Percentiles rank a stretch among this genome's conserved stretches.
Conservation (phyloP, 352 stramenopile species). For the Hyaloperonospora brassicae region DNA sequence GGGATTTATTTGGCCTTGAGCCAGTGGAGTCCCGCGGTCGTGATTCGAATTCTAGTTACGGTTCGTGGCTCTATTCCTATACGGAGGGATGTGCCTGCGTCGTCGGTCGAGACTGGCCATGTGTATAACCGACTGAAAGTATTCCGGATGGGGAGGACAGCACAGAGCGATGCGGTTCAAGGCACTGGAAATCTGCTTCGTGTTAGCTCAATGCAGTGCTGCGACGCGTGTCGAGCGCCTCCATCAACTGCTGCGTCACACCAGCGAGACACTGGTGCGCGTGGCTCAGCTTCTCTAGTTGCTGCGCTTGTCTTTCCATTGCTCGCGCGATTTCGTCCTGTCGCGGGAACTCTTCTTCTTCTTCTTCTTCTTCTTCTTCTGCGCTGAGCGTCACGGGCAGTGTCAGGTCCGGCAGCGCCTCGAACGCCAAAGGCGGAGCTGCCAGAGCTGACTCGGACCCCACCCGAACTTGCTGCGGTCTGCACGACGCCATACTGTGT, state of each 20-base stretch:
- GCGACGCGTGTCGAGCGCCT: conserved; percentile 11
- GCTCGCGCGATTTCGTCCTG: conserved; percentile 22
- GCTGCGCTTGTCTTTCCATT: conserved; percentile 22
- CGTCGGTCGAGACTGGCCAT: too few relatives aligned
- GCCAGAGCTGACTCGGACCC: not conserved
- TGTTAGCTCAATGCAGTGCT: not conserved
- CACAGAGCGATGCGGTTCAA: too few relatives aligned
- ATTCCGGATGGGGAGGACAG: too few relatives aligned
- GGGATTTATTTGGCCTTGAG: too few relatives aligned
- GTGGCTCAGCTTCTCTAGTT: conserved; percentile 16
- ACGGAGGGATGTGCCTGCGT: too few relatives aligned
- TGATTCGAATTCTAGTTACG: not conserved
- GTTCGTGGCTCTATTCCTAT: not conserved
- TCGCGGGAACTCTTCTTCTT: conserved; percentile 12
- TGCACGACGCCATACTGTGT: not conserved
- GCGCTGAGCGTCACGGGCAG: not conserved
- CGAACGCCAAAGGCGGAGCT: not conserved
- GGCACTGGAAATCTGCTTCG: not conserved
- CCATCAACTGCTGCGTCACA: conserved; percentile 24
- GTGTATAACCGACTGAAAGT: too few relatives aligned
- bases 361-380: not conserved
- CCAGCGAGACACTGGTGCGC: conserved; percentile 20
- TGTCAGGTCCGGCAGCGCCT: not conserved
- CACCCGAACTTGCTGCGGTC: not conserved
- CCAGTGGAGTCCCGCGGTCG: too few relatives aligned